Base-by-base conservation (phyloP, 1,139 yeast genomes). In the Eremothecium gossypii region DNA sequence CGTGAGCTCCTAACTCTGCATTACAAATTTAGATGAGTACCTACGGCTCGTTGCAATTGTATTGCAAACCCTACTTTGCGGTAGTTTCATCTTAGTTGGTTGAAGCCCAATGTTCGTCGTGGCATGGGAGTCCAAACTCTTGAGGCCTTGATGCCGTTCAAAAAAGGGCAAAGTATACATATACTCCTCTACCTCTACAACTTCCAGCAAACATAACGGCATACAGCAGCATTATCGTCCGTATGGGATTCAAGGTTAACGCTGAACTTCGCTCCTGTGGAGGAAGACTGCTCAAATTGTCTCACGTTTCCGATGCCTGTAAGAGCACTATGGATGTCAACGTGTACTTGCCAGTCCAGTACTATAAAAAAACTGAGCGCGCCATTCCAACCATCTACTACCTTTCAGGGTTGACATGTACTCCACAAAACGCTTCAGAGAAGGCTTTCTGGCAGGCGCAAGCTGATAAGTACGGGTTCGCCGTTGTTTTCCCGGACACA, bases 371-470 rank as follows among this genome's bases (percentile, higher is more conserved):
- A 27, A 48, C 60, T 1, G 38, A 55, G 2, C 48, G 48, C 3
- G 61, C 66, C 38, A 64, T 81, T 13, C 97, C 98, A 1, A 86
- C 84, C 0, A 62, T 91, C 47, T 62, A 83, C 49, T 91, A 81
- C 60, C 73, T 91, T 28, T 83, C 96, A 3, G 98, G 98, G 1
- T 72, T 91, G 53, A 86, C 96, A 1, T 91, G 97, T 61, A 81
- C 95, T 1, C 96, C 96, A 35, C 79, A 85, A 65, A 91, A 89
- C 61, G 95, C 95, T 45, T 71, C 85, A n/a, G 98, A 91, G 58
- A 91, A 91, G 73, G 95, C 96, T 1, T 84, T 79, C 54, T 76
- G 93, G 68, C 91, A 83, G 55, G 76, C 79, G 46, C 80, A 79
- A 62, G 96, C 96, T 8, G 74, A 79, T 50, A 74, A 82, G 57